phyloP scores from a whole-genome alignment of 2,329 filamentous ascomycete genomes.

The Apiospora sp. region DNA sequence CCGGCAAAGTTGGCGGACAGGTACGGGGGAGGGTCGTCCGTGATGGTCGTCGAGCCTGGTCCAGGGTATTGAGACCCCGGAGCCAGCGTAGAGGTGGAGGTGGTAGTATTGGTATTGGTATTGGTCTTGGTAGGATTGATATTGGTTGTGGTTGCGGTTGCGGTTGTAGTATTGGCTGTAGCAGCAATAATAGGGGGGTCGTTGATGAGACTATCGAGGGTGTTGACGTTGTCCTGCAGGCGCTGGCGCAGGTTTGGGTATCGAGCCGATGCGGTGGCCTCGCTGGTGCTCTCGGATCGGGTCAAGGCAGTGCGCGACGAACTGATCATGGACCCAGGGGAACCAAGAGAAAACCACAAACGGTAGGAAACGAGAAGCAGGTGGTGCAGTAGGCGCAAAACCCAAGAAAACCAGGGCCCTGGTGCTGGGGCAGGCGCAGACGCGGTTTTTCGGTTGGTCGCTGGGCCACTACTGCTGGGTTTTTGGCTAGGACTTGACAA shows the following conservation, averaged over 20 bases:
- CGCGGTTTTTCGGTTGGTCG: not conserved
- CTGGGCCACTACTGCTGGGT: not conserved
- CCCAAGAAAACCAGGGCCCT: not conserved
- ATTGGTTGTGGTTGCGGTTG: not conserved
- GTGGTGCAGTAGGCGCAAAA: not conserved
- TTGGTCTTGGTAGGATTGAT: not conserved
- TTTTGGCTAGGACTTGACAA: too few species aligned
- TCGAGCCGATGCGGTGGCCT: slow-evolving; percentile 24
- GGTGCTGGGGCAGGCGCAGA: slow-evolving; percentile 2
- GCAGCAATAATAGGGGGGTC: slow-evolving; percentile 22
- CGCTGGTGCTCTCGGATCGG: slow-evolving; percentile 30
- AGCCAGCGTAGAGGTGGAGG: slow-evolving; percentile 2
- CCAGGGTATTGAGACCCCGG: slow-evolving; percentile 23
- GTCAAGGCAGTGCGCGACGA: slow-evolving; percentile 28
- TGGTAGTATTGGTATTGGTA: not conserved
- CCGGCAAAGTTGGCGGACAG: slow-evolving; percentile 29
- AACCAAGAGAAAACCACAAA: not conserved
- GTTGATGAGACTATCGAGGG: slow-evolving; percentile 28
- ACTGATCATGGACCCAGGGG: slow-evolving; percentile 22
- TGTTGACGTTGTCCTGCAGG: slow-evolving; percentile 30
- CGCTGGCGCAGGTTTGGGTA: slow-evolving; percentile 28
- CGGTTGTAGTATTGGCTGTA: not conserved
- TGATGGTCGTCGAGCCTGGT: slow-evolving; percentile 18
- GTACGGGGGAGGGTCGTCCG: slow-evolving; percentile 29
- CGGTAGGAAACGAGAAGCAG: not conserved